Base-by-base conservation (phyloP, 1,139 yeast genomes). In the Debaryomycetaceae sp. region DNA sequence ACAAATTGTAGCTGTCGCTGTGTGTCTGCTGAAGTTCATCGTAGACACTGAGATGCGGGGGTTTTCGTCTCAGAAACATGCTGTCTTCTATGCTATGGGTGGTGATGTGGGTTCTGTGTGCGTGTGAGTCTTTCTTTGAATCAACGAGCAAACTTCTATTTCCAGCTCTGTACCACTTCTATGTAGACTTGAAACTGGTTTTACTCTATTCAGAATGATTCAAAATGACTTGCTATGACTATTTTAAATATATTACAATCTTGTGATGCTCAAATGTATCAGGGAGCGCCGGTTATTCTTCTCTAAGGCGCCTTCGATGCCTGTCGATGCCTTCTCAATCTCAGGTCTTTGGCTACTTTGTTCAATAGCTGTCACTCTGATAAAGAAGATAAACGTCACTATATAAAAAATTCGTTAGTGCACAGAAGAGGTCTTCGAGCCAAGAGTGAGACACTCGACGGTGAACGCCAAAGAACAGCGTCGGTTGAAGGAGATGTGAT, bases 1-100 rank as follows among this genome's bases (percentile, higher is more conserved):
- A 74, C 46, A 69, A 69, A 54, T 78, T 78, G 44, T 87, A 84
- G 47, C 81, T 69, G 50, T 81, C 84, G 51, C 77, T 74, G 62
- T 84, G 84, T 1, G 84, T 65, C 46, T 78, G 83, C 46, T 81
- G 76, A 43, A 84, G 70, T 50, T 79, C 83, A 35, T 81, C 83
- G 22, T 79, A 58, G 6, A 81, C 73, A 39, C 75, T 60, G 41
- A 68, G 62, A 49, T 78, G 79, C 33, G 81, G 78, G 23, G 84
- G 84, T 55, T 71, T 80, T 61, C 75, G 81, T 59, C 84, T 69
- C 49, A 73, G 71, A 55, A 78, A 76, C 68, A 64, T 63, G n/a
- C 33, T 41, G 20, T 17, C 20, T 2, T 17, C 20, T 17, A 17
- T 17, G 20, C 20, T 17, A 17, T 17, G 20, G 4, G 20, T 17